Conservation (phyloP, 805 yeast species). For the Pichia membranifaciens region DNA sequence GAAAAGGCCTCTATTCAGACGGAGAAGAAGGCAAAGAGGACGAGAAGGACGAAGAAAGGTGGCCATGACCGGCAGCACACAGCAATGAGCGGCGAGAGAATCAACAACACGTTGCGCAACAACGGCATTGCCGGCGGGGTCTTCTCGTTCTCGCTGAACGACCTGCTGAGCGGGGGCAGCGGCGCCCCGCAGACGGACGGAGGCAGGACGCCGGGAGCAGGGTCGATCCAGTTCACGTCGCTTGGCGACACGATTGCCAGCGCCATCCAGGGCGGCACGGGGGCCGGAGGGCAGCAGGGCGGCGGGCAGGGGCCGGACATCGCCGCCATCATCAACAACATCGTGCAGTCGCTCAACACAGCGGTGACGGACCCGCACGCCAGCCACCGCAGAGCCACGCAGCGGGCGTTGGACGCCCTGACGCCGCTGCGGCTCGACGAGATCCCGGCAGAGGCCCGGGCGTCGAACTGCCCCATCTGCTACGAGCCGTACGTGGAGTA, state of each 20-base stretch:
- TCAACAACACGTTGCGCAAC: not conserved
- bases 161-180: not conserved
- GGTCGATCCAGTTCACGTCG: not conserved
- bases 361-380: not conserved
- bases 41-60: not conserved
- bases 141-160: slow-evolving; percentile 4
- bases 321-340: not conserved
- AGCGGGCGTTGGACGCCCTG: slow-evolving; percentile 29
- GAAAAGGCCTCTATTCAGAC: too few species aligned
- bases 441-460: slow-evolving; percentile 25
- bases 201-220: not conserved
- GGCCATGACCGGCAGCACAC: not conserved
- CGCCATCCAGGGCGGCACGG: not conserved
- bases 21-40: not conserved
- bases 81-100: slow-evolving; percentile 1
- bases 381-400: slow-evolving; percentile 17
- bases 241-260: slow-evolving; percentile 4
- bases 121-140: slow-evolving; percentile 3
- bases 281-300: too few species aligned
- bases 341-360: not conserved
- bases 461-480: slow-evolving; percentile 36
- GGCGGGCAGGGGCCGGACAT: not conserved
- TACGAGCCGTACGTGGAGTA: slow-evolving; percentile 28
- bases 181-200: too few species aligned
- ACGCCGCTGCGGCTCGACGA: slow-evolving; percentile 16